A percentile compares a stretch with the other conserved stretches of the same genome.
phyloP scores from a whole-genome alignment of 345 rosid species.

The Erodium maritimum region DNA sequence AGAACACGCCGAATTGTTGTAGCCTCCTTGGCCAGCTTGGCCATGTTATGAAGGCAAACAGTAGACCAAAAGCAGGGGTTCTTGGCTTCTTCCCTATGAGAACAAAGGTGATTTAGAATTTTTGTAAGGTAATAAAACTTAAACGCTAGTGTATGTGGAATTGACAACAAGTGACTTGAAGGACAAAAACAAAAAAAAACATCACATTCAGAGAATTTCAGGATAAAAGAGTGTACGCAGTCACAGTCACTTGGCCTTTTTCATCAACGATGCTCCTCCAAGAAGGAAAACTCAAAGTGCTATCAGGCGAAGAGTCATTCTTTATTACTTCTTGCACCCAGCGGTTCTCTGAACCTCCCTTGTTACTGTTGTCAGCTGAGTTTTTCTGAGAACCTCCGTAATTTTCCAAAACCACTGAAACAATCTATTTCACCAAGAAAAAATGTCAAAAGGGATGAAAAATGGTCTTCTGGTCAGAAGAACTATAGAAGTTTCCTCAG shows the following conservation, averaged over 20 bases:
- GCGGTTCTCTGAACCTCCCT: constrained; percentile 34
- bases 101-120: constrained; percentile 13
- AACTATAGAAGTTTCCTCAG: neutral
- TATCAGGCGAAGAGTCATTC: constrained; percentile 45
- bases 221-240: constrained; percentile 42
- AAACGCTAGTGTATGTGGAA: neutral
- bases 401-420: constrained; percentile 80
- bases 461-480: neutral
- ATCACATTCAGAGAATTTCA: constrained; percentile 8
- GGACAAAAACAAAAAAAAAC: neutral
- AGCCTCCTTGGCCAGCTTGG: constrained; percentile 86
- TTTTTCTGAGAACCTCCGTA: constrained; percentile 33
- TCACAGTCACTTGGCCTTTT: constrained; percentile 57
- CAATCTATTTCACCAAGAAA: constrained; percentile 42
- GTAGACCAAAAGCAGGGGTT: constrained; percentile 91
- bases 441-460: constrained; percentile 1
- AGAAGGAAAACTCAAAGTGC: constrained; percentile 42
- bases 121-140: neutral
- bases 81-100: constrained; percentile 54
- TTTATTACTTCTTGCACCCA: constrained; percentile 76
- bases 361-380: constrained; percentile 9
- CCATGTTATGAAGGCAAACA: constrained; percentile 87
- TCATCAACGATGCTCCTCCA: constrained; percentile 67
- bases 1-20: constrained; percentile 78
- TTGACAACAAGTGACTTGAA: constrained; percentile 5